Evolutionary conservation across 768 basidiomycete genomes (phyloP).

Genomic region (Pilatotrama ljubarskyi): DNA sequence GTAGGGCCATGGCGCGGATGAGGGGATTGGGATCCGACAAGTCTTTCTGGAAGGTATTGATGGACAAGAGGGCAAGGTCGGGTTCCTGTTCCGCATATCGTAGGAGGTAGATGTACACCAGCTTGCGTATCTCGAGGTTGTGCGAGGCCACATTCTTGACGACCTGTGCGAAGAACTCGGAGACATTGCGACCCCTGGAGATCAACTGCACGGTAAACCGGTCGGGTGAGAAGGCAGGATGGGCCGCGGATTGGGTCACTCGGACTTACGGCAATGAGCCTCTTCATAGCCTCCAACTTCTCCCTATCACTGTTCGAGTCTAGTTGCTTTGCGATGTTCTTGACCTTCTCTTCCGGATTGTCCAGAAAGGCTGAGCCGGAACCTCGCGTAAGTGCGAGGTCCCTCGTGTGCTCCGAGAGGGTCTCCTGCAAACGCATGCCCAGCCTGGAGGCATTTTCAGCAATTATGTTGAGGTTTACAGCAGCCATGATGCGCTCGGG

Average conservation of each 20-base stretch:
- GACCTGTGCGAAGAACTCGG: conserved; percentile 93
- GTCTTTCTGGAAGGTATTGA: conserved; percentile 99
- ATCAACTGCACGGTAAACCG: conserved; percentile 88
- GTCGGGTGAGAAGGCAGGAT: background rate
- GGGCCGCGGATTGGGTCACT: too few relatives aligned
- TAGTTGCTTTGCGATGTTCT: conserved; percentile 82
- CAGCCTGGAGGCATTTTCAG: conserved; percentile 82
- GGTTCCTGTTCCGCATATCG: conserved; percentile 93
- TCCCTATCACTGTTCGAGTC: conserved; percentile 88
- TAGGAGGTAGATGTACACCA: conserved; percentile 96
- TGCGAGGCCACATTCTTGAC: conserved; percentile 95
- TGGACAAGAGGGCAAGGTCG: conserved; percentile 91
- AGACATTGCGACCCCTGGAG: conserved; percentile 88
- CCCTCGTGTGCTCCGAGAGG: conserved; percentile 77
- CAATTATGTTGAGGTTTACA: conserved; percentile 42
- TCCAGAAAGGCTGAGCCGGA: conserved; percentile 63
- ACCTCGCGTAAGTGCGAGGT: conserved; percentile 60
- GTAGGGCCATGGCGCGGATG: conserved; percentile 94
- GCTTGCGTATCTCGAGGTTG: conserved; percentile 91
- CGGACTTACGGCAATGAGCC: conserved; percentile 89
- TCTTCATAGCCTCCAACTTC: conserved; percentile 93
- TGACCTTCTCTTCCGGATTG: conserved; percentile 74
- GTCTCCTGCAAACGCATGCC: conserved; percentile 84
- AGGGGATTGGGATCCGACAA: conserved; percentile 88
- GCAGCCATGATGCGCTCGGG: conserved; percentile 4